Percentiles rank a stretch among this genome's conserved stretches.
phyloP scores from a whole-genome alignment of 176 grass and related monocot species.

The Otatea glauca region DNA sequence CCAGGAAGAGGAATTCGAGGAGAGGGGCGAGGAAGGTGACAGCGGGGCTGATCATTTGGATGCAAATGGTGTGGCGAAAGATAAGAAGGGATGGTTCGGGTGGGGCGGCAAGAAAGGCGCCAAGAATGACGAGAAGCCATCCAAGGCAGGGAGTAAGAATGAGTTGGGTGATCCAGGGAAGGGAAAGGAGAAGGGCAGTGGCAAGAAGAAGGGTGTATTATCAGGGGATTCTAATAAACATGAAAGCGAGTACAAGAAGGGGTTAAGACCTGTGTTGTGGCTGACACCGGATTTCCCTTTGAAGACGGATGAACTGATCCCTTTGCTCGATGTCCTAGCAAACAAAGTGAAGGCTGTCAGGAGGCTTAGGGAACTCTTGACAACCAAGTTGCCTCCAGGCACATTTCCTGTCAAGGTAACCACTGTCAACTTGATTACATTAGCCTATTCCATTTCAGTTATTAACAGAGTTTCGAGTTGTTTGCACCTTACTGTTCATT shows the following conservation, averaged over 20 bases:
- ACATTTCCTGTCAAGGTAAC: constrained; percentile 98
- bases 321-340: constrained; percentile 92
- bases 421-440: constrained; percentile 6
- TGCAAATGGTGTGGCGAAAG: constrained; percentile 53
- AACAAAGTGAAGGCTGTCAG: constrained; percentile 97
- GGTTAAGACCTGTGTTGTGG: constrained; percentile 85
- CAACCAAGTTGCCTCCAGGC: constrained; percentile 93
- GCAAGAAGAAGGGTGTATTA: constrained; percentile 71
- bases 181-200: constrained; percentile 77
- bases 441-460: background rate
- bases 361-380: constrained; percentile 94
- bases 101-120: constrained; percentile 73
- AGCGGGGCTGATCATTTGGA: constrained; percentile 54
- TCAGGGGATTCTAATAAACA: constrained; percentile 56
- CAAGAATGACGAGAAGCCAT: constrained; percentile 59
- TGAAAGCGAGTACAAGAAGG: constrained; percentile 97
- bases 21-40: constrained; percentile 50
- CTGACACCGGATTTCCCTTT: constrained; percentile 91
- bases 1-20: constrained; percentile 67
- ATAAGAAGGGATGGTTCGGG: constrained; percentile 92
- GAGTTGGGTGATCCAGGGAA: constrained; percentile 59
- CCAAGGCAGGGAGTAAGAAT: constrained; percentile 56
- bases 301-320: constrained; percentile 92
- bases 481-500: background rate
- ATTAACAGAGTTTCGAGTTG: background rate